Evolutionary conservation across 352 stramenopile genomes (phyloP), one percentile per base, ranked within the genome.

Genomic region (Phytophthora megakarya): DNA sequence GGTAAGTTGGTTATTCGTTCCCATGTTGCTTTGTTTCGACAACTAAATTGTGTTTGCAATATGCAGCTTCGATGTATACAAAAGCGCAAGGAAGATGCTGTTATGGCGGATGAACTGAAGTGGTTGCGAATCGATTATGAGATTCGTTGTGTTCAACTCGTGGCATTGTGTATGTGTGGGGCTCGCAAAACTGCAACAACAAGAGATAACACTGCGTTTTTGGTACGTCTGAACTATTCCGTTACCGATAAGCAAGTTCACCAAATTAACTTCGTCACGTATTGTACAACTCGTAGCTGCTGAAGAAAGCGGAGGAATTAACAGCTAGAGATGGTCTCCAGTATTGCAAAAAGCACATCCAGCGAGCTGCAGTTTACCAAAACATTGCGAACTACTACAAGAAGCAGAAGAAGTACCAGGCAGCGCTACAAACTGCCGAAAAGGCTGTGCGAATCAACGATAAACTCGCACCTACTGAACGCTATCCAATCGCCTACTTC

Each of bases 341-440:
- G 16, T 91, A 91, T 47, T 88, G 78, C 49, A 91, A 89, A 52
- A 77, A 84, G 9, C 55, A 75, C 2, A 61, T 88, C 5, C 82
- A 89, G 30, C 80, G 82, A 11, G 78, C 70, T 52, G 74, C 74
- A 11, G 76, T 91, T 3, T 89, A 86, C 38, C 78, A 89, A 26
- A 80, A 80, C 23, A 67, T 91, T 12, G 78, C 82, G 3, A 84
- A 81, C 35, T 80, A 91, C 61, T 91, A 86, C 78, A 91, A 89
- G 69, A 87, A 83, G 60, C 78, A 86, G 57, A 89, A 89, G 50
- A 91, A 91, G 33, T 78, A 84, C 16, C 76, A 91, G 28, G 82
- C 80, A 5, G 80, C 80, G 8, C 67, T 91, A 1, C 82, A 91
- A 57, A 72, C 61, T 8, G 75, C 74, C 1, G 67, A 80, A 6